A percentile compares a stretch with the other conserved stretches of the same genome.
phyloP scores from a whole-genome alignment of 1,284 basidiomycete genomes.

The Ustilago bromivora region DNA sequence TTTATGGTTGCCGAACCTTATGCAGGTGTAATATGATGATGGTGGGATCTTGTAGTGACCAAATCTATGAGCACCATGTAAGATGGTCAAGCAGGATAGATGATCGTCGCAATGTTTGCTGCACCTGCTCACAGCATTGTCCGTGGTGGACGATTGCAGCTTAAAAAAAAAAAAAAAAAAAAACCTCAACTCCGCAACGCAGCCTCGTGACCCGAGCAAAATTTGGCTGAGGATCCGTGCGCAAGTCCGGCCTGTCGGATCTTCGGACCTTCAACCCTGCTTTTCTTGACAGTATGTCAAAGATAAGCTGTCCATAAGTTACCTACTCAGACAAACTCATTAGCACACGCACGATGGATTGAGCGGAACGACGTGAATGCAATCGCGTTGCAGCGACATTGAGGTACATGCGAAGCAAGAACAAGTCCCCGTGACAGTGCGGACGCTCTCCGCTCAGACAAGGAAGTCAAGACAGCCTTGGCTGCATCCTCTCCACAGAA shows the following conservation, averaged over 20 bases:
- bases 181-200: conserved; percentile 1
- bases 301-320: conserved; percentile 6
- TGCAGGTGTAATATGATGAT: background rate
- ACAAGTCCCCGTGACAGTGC: background rate
- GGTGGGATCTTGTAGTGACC: background rate
- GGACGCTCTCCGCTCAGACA: conserved; percentile 9
- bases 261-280: conserved; percentile 9
- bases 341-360: background rate
- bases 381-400: background rate
- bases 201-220: conserved; percentile 7
- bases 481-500: conserved; percentile 56
- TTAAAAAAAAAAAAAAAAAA: background rate
- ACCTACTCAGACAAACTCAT: background rate
- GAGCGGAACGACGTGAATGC: background rate
- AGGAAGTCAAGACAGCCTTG: conserved; percentile 54
- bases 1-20: background rate
- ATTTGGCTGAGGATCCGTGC: conserved; percentile 27
- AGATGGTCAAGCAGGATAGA: background rate
- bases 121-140: background rate
- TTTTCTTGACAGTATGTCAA: conserved; percentile 10
- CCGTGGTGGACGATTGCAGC: background rate
- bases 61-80: background rate
- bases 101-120: background rate
- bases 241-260: conserved; percentile 23
- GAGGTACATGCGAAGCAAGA: background rate